Conservation (phyloP, 2,329 filamentous ascomycete species). For the Macrophomina phaseolina region DNA sequence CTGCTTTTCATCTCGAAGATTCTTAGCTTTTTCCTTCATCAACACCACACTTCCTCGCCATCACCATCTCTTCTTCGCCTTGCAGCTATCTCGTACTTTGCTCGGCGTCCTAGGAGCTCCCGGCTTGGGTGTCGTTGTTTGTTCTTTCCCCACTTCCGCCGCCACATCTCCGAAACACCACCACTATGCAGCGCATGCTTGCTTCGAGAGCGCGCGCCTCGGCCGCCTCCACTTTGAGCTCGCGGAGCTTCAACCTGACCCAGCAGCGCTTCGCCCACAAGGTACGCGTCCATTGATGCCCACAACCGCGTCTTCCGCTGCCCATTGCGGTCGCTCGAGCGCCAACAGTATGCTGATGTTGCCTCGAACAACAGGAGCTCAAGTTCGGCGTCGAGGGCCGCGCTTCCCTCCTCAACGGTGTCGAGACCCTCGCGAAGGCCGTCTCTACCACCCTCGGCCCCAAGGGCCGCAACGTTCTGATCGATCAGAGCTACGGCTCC, state of each 20-base stretch:
- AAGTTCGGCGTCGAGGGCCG: slow-evolving; percentile 97
- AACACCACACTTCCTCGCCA: slow-evolving; percentile 13
- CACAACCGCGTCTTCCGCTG: slow-evolving; percentile 27
- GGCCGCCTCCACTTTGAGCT: slow-evolving; percentile 69
- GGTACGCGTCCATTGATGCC: slow-evolving; percentile 60
- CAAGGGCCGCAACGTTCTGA: slow-evolving; percentile 97
- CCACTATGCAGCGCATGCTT: slow-evolving; percentile 93
- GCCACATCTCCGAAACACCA: not conserved
- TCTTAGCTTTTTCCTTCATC: slow-evolving; percentile 26
- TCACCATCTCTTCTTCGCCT: slow-evolving; percentile 20
- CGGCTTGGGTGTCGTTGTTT: slow-evolving; percentile 22
- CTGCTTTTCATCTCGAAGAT: slow-evolving; percentile 17
- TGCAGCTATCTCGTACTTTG: slow-evolving; percentile 2
- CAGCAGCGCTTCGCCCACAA: slow-evolving; percentile 98
- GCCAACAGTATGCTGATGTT: slow-evolving; percentile 25
- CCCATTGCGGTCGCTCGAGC: slow-evolving; percentile 35
- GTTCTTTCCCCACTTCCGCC: not conserved
- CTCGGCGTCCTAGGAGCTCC: slow-evolving; percentile 20
- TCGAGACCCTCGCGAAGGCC: slow-evolving; percentile 95
- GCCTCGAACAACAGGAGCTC: slow-evolving; percentile 74
- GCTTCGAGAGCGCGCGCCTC: slow-evolving; percentile 80
- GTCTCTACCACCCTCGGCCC: slow-evolving; percentile 95
- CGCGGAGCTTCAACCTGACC: slow-evolving; percentile 71
- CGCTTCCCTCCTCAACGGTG: slow-evolving; percentile 86
- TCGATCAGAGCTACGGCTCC: slow-evolving; percentile 97